A percentile compares a stretch with the other conserved stretches of the same genome.
Evolutionary conservation across 306 rosid species (phyloP).

Genomic region (Fagus crenata): DNA sequence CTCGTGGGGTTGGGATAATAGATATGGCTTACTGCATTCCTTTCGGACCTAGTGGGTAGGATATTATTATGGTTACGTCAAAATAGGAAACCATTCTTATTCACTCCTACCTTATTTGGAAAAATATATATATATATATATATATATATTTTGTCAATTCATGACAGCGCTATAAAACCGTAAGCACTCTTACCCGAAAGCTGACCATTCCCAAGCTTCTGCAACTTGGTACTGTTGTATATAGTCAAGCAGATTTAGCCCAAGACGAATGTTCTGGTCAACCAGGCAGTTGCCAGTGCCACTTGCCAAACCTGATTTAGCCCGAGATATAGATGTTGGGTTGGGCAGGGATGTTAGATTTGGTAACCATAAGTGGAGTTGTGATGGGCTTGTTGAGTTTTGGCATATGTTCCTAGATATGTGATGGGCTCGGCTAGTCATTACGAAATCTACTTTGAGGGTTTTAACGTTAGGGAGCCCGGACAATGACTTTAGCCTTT

Average conservation of each 20-base stretch:
- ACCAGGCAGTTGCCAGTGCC: not conserved
- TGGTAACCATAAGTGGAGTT: not conserved
- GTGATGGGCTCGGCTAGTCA: not conserved
- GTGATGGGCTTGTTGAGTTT: not conserved
- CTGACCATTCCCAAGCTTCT: not conserved
- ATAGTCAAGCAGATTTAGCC: not conserved
- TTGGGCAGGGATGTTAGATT: not conserved
- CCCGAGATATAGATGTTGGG: not conserved
- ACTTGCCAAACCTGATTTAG: not conserved
- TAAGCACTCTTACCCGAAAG: not conserved
- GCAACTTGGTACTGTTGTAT: not conserved
- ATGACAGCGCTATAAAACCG: too few species aligned
- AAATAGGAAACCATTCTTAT: too few species aligned
- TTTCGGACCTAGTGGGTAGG: too few species aligned
- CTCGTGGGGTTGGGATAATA: too few species aligned
- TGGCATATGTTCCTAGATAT: not conserved
- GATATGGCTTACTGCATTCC: too few species aligned
- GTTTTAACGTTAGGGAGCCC: not conserved
- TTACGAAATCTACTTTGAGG: not conserved
- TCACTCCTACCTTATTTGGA: too few species aligned
- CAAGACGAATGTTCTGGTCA: not conserved
- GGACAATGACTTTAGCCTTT: conserved; percentile 16
- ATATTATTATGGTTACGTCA: too few species aligned
- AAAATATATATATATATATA: too few species aligned
- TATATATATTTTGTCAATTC: too few species aligned